phyloP scores from a whole-genome alignment of 2,329 filamentous ascomycete species.

The Sclerotiophoma versabilis region DNA sequence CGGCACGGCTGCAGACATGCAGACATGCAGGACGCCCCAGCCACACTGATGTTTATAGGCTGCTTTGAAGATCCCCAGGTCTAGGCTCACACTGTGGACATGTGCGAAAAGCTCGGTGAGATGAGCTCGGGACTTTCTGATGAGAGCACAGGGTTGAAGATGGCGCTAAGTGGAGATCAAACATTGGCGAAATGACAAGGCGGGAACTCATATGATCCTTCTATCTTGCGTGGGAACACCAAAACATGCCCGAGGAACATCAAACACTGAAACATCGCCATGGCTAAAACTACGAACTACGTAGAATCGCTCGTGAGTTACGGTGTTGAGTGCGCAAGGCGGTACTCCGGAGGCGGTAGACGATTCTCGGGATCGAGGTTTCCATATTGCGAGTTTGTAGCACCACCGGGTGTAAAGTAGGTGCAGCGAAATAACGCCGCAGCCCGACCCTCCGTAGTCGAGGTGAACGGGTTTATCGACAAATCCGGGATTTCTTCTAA shows the following conservation, averaged over 20 bases:
- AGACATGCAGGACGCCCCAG: conserved; percentile 15
- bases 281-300: neutral
- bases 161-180: conserved; percentile 41
- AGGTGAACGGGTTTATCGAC: conserved; percentile 1
- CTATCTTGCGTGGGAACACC: conserved; percentile 7
- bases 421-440: conserved; percentile 13
- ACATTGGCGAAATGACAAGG: conserved; percentile 41
- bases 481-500: conserved; percentile 3
- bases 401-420: conserved; percentile 6
- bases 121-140: conserved; percentile 22
- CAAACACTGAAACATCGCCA: conserved; percentile 2
- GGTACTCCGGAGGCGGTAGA: neutral
- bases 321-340: neutral
- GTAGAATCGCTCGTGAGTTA: neutral
- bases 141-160: conserved; percentile 20
- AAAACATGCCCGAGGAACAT: conserved; percentile 5
- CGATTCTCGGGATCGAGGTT: conserved; percentile 2
- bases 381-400: conserved; percentile 9
- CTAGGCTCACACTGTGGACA: conserved; percentile 21
- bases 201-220: conserved; percentile 22
- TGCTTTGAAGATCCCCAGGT: conserved; percentile 11
- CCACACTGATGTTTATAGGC: conserved; percentile 1
- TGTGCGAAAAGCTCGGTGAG: conserved; percentile 23
- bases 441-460: conserved; percentile 1
- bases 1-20: conserved; percentile 19